Conservation (phyloP, 2,329 filamentous ascomycete species). For the Sarocladiaceae sp. region DNA sequence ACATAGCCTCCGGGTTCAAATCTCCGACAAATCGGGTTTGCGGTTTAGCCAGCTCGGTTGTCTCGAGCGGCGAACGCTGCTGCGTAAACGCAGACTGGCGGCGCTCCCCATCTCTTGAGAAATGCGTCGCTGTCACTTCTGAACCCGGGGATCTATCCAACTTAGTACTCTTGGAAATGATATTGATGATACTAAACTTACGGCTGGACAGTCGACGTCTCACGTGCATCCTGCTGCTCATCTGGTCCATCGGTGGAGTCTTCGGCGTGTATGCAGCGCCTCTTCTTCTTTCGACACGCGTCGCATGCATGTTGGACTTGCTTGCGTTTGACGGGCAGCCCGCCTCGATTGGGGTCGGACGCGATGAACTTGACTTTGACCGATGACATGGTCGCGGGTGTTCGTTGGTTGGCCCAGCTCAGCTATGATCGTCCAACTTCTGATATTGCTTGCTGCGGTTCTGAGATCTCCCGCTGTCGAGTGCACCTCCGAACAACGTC, state of each 20-base stretch:
- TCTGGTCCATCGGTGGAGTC: slow-evolving; percentile 23
- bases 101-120: too few species aligned
- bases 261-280: slow-evolving; percentile 40
- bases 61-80: slow-evolving; percentile 1
- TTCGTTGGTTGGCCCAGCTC: not conserved
- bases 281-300: slow-evolving; percentile 51
- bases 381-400: not conserved
- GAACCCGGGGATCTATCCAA: too few species aligned
- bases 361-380: slow-evolving; percentile 50
- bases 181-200: too few species aligned
- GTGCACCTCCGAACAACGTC: not conserved
- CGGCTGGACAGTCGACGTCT: not conserved
- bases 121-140: too few species aligned
- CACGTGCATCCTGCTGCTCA: slow-evolving; percentile 27
- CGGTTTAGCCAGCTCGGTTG: slow-evolving; percentile 13
- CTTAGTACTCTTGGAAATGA: too few species aligned
- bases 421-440: not conserved
- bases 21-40: slow-evolving; percentile 52
- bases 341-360: slow-evolving; percentile 43
- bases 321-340: slow-evolving; percentile 54
- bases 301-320: slow-evolving; percentile 56
- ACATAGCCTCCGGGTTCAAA: slow-evolving; percentile 56
- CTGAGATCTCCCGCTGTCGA: not conserved
- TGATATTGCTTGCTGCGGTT: too few species aligned
- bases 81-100: not conserved